Conservation (phyloP, 169 alveolate genomes). For the Besnoitia besnoiti region DNA sequence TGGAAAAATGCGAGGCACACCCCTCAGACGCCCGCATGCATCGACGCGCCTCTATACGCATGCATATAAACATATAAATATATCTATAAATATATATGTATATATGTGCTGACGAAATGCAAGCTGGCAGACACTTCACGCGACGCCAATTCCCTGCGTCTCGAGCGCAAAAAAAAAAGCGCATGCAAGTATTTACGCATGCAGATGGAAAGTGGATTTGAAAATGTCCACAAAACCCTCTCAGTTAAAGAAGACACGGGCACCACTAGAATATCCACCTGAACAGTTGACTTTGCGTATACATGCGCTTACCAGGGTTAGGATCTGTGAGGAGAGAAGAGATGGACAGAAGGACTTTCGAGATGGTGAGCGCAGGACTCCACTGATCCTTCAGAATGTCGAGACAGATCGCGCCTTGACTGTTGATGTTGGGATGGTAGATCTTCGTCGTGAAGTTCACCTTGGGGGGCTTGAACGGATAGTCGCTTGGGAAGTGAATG, state of each 20-base stretch:
- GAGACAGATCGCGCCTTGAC: constrained; percentile 96
- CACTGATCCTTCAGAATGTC: constrained; percentile 98
- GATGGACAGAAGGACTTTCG: constrained; percentile 97
- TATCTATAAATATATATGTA: neutral
- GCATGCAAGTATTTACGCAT: no score
- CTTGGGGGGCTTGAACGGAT: constrained; percentile 99
- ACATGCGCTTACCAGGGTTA: constrained; percentile 83
- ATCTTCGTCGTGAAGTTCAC: constrained; percentile 96
- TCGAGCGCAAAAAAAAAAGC: no score
- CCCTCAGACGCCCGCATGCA: no score
- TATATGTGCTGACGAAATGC: neutral
- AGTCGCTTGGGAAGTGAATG: constrained; percentile 98
- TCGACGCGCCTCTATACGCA: neutral
- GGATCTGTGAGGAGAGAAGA: constrained; percentile 98
- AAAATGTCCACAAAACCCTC: no score
- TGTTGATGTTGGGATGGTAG: constrained; percentile 97
- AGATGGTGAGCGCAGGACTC: constrained; percentile 99
- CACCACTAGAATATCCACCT: no score
- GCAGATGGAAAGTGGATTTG: neutral
- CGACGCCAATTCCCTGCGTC: no score
- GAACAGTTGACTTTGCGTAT: neutral
- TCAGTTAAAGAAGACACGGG: no score
- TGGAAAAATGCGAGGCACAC: no score
- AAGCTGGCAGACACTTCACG: neutral
- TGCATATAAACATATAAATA: neutral